Percentiles rank a stretch among this genome's conserved stretches.
Conservation (phyloP, 305 asterid genomes). For the Rubia tinctorum region DNA sequence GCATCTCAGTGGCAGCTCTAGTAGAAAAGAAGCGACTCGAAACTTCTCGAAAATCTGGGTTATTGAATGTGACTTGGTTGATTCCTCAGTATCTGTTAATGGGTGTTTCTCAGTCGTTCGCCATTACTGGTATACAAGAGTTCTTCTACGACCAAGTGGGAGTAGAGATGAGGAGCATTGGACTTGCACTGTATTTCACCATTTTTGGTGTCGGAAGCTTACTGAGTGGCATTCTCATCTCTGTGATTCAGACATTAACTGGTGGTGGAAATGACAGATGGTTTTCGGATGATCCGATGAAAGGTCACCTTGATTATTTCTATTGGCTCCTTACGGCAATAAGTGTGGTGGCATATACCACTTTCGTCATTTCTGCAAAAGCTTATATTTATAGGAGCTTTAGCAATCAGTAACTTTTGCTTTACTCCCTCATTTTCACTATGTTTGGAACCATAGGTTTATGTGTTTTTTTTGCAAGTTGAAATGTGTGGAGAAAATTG, state of each 20-base stretch:
- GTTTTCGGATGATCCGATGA: slow-evolving; percentile 43
- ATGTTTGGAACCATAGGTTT: no score
- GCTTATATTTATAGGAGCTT: background rate
- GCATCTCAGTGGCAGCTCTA: background rate
- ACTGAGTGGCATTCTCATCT: background rate
- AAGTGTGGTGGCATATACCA: slow-evolving; percentile 18
- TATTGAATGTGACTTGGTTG: slow-evolving; percentile 39
- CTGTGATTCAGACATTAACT: slow-evolving; percentile 17
- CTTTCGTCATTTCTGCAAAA: slow-evolving; percentile 10
- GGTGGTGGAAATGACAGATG: slow-evolving; percentile 34
- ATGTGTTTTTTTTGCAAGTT: no score
- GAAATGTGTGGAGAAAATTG: no score
- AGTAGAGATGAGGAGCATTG: slow-evolving; percentile 41
- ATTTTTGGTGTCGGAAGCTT: slow-evolving; percentile 13
- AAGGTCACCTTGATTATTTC: slow-evolving; percentile 52
- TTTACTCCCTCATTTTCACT: no score
- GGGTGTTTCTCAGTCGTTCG: slow-evolving; percentile 3
- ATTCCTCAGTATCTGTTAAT: slow-evolving; percentile 3
- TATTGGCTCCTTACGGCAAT: slow-evolving; percentile 34
- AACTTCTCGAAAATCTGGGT: slow-evolving; percentile 31
- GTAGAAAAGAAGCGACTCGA: slow-evolving; percentile 10
- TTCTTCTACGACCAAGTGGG: slow-evolving; percentile 63
- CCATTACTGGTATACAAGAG: slow-evolving; percentile 7
- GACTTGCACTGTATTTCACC: slow-evolving; percentile 45
- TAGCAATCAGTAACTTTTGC: background rate